Percentiles rank a stretch among this genome's conserved stretches.
These are phyloP conservation scores for Zygnema circumcarinatum DNA, from an alignment of 139 green algal genomes.

Conservation along the genomic window DNA sequence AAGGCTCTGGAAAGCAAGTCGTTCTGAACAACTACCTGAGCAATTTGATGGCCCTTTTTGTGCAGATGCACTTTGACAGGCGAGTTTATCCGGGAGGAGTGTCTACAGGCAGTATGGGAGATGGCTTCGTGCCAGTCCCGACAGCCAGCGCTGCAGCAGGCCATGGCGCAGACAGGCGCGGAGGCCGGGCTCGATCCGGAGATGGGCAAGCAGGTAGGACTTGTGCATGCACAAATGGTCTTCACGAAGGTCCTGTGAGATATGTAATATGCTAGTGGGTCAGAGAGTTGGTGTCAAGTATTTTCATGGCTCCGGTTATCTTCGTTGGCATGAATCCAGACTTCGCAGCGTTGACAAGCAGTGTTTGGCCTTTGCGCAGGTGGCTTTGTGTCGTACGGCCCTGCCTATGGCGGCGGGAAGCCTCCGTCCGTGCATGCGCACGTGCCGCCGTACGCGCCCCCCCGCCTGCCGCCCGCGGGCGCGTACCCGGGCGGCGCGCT, in stretches of 20 bases:
- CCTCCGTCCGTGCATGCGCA: not conserved
- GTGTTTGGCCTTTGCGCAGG: constrained; percentile 12
- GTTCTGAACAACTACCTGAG: too few relatives aligned
- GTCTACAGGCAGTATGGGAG: not conserved
- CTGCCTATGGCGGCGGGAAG: not conserved
- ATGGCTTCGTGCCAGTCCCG: constrained; percentile 28
- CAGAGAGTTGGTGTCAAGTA: too few relatives aligned
- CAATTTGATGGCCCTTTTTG: too few relatives aligned
- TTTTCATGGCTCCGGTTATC: too few relatives aligned
- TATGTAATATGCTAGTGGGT: too few relatives aligned
- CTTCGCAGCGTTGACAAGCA: too few relatives aligned
- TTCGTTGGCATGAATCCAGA: too few relatives aligned
- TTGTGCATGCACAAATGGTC: too few relatives aligned
- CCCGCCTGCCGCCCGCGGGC: constrained; percentile 3
- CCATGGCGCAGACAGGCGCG: constrained; percentile 22
- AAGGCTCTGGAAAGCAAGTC: too few relatives aligned
- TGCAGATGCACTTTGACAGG: constrained; percentile 27
- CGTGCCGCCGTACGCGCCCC: not conserved
- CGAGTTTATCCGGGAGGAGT: constrained; percentile 29
- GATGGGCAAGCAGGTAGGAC: not conserved
- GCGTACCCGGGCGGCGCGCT: not conserved
- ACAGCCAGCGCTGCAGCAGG: constrained; percentile 19
- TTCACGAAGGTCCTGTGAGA: too few relatives aligned
- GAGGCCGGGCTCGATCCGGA: not conserved
- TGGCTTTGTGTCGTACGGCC: not conserved